Evolutionary conservation across 2,329 filamentous ascomycete genomes (phyloP).

Genomic region (Penicillium sp.): DNA sequence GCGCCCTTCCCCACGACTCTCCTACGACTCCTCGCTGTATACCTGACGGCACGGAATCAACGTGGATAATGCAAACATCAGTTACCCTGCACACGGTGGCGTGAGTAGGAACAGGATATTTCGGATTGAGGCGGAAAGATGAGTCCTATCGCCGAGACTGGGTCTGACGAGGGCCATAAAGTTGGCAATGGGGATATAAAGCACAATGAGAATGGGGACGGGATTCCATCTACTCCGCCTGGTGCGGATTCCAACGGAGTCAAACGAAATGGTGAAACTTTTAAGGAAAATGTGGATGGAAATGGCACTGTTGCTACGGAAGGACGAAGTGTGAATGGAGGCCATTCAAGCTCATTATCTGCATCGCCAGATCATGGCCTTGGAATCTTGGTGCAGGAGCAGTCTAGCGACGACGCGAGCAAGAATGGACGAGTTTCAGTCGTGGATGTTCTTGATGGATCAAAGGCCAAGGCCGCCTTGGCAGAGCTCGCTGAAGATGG

Average conservation of each 20-base stretch:
- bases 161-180: neutral
- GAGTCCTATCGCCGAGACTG: neutral
- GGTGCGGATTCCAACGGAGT: too few relatives aligned
- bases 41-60: too few relatives aligned
- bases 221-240: too few relatives aligned
- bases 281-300: neutral
- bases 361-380: constrained; percentile 15
- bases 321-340: neutral
- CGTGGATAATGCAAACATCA: too few relatives aligned
- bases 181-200: neutral
- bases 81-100: too few relatives aligned
- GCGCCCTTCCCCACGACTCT: too few relatives aligned
- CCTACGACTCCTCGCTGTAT: too few relatives aligned
- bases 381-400: constrained; percentile 18
- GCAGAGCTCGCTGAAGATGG: constrained; percentile 22
- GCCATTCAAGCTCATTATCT: constrained; percentile 1
- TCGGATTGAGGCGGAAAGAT: neutral
- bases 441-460: constrained; percentile 29
- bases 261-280: too few relatives aligned
- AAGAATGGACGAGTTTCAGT: constrained; percentile 20
- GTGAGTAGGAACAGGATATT: too few relatives aligned
- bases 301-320: neutral
- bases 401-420: constrained; percentile 8
- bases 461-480: constrained; percentile 21
- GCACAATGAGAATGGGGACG: neutral